phyloP scores from a whole-genome alignment of 495 filamentous ascomycete species.

The Chlorociboria aeruginascens region DNA sequence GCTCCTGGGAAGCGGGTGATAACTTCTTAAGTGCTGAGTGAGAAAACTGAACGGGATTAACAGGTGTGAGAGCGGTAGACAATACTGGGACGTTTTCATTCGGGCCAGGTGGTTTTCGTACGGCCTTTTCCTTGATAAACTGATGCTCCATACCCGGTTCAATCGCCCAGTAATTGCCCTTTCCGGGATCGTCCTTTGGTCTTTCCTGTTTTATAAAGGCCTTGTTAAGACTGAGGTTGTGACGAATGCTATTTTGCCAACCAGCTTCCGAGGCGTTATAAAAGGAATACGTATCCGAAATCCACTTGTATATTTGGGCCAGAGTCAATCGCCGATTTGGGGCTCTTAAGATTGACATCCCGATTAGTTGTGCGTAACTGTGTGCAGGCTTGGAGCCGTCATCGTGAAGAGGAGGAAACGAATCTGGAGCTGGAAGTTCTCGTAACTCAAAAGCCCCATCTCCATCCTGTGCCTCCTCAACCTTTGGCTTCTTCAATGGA shows the following conservation, averaged over 20 bases:
- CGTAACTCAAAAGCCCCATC: slow-evolving; percentile 20
- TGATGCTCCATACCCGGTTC: slow-evolving; percentile 75
- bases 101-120: slow-evolving; percentile 27
- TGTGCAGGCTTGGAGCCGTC: slow-evolving; percentile 81
- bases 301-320: slow-evolving; percentile 99
- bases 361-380: slow-evolving; percentile 93
- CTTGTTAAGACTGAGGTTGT: slow-evolving; percentile 96
- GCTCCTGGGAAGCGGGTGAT: slow-evolving; percentile 9
- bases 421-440: slow-evolving; percentile 56
- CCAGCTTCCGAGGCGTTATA: slow-evolving; percentile 75
- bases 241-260: slow-evolving; percentile 98
- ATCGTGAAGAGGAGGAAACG: slow-evolving; percentile 72
- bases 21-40: slow-evolving; percentile 11
- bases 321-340: slow-evolving; percentile 75
- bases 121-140: slow-evolving; percentile 76
- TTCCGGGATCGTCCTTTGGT: slow-evolving; percentile 94
- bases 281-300: slow-evolving; percentile 82
- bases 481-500: slow-evolving; percentile 48
- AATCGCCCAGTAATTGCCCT: slow-evolving; percentile 98
- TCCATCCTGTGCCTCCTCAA: slow-evolving; percentile 39
- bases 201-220: slow-evolving; percentile 93
- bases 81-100: slow-evolving; percentile 13
- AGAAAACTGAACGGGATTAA: slow-evolving; percentile 2
- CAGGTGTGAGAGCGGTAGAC: slow-evolving; percentile 4
- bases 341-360: slow-evolving; percentile 89